Conservation (phyloP, 1,139 yeast genomes). For the Blastobotrys malaysiensis region DNA sequence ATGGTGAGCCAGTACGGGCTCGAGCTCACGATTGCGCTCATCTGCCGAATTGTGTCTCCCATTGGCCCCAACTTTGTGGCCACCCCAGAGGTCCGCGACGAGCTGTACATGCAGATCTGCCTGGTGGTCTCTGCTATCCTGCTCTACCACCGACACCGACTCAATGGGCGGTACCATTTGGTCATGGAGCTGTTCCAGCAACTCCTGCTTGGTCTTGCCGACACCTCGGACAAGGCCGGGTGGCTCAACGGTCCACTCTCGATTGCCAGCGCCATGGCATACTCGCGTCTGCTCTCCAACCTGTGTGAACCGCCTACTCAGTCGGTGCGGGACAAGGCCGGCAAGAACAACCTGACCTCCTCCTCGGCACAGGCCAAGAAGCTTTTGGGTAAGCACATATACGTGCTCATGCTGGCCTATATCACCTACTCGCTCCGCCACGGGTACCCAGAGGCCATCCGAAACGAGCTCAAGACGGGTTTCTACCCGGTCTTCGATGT, state of each 20-base stretch:
- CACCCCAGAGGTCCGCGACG: constrained; percentile 2
- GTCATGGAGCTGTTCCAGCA: constrained; percentile 45
- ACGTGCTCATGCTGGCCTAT: constrained; percentile 51
- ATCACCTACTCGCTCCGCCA: constrained; percentile 46
- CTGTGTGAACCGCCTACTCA: constrained; percentile 63
- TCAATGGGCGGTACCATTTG: constrained; percentile 69
- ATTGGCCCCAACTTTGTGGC: constrained; percentile 15
- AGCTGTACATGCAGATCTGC: constrained; percentile 14
- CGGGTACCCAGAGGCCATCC: constrained; percentile 45
- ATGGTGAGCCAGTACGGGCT: constrained; percentile 60
- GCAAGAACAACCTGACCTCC: constrained; percentile 43
- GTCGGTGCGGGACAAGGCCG: constrained; percentile 26
- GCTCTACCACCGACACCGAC: constrained; percentile 62
- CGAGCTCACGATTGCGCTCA: constrained; percentile 46
- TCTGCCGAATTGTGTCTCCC: constrained; percentile 30
- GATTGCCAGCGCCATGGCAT: constrained; percentile 38
- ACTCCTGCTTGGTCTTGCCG: constrained; percentile 34
- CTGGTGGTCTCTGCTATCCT: constrained; percentile 37
- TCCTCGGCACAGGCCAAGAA: constrained; percentile 51
- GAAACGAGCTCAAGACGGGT: constrained; percentile 51
- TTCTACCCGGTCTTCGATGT: constrained; percentile 63
- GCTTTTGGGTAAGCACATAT: constrained; percentile 57
- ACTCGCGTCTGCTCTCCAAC: constrained; percentile 56
- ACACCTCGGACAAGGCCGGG: constrained; percentile 13
- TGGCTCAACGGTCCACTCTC: constrained; percentile 7